Base-by-base conservation (phyloP, 768 basidiomycete species). In the Pleurotus ostreatus region DNA sequence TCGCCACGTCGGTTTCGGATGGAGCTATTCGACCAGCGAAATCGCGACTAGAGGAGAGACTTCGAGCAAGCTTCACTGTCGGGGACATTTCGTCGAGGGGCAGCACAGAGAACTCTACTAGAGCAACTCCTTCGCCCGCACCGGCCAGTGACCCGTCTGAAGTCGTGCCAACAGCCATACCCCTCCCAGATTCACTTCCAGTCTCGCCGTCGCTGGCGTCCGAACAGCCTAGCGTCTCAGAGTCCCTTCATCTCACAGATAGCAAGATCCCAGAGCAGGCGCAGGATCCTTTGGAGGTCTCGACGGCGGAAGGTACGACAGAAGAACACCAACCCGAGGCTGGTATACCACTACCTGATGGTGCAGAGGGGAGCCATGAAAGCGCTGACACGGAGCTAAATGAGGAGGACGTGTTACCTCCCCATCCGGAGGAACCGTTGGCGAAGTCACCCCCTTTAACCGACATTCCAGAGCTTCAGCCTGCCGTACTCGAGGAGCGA, bases 1-100 rank as follows among this genome's bases (percentile, higher is more conserved):
- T 58, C 54, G 16, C 60, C 58, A 39, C 58, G 25, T 52, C 37
- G 47, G 30, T 55, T 54, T 53, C 51, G 6, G 57, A 56, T 34
- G 43, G 20, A 12, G 55, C 49, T 7, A 49, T 53, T 26, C 46
- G 66, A 15, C 52, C 66, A 49, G 70, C 75, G 46, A 86, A 88
- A 65, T 75, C 79, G 6, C 87, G 79, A 20, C 73, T 92, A 2
- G 91, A 92, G 69, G 90, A 92, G 57, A 77, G 91, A 45, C 73
- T 92, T n/a, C 80, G 85, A 41, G 80, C 73, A 25, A 77, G 79
- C 23, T 79, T 85, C 61, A 76, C 78, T 18, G 76, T 78, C 51
- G 81, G 78, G 16, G 88, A 90, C 16, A 71, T 76, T 11, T 80
- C 81, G 7, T 72, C 68, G 55, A 58, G 69, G 30, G 30, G 30